Evolutionary conservation across 1,284 basidiomycete genomes (phyloP), one percentile per base, ranked within the genome.

Genomic region (Ceratobasidium theobromae): DNA sequence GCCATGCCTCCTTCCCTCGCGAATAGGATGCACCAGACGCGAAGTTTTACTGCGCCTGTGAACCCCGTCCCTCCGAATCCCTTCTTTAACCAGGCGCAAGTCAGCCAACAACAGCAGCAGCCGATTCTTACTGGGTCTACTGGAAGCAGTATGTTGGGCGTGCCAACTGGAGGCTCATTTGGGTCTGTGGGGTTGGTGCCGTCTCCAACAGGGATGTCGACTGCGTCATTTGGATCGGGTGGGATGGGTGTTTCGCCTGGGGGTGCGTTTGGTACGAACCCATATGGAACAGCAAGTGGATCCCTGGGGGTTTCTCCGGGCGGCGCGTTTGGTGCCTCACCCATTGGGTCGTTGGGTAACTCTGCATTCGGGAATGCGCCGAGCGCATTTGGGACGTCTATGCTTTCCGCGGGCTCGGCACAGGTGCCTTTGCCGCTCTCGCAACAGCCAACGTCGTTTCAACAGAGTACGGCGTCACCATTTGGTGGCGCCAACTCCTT

Each of bases 11-110:
- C 60, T 1, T 30, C 60, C 16, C 60, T 64, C 14, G 49, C 60
- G n/a, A 64, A 64, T 27, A 33, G 49, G 27, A n/a, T 64, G 30
- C 41, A 52, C 38, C 60, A 52, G 40, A 16, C 60, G 27, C 49
- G 60, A 18, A 64, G 60, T 43, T 64, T 64, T 40, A 64, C 60
- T 4, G 60, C 60, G 1, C 60, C 60, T 4, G 49, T 25, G 21
- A 41, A 40, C n/a, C 5, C 53, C 3, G 33, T 25, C 3, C 25
- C 60, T 18, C 60, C 60, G 25, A 64, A 64, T 25, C 60, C 60
- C n/a, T 64, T 64, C 45, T 64, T 53, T 21, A 48, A 11, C 58
- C 58, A 62, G 48, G 33, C 6, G 18, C 46, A 48, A 14, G 14
- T 23, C 5, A 14, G 18, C n/a, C n/a, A n/a, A 14, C 58, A 62